Base-by-base conservation (phyloP, 1,139 yeast genomes). In the Waltiozyma solani region DNA sequence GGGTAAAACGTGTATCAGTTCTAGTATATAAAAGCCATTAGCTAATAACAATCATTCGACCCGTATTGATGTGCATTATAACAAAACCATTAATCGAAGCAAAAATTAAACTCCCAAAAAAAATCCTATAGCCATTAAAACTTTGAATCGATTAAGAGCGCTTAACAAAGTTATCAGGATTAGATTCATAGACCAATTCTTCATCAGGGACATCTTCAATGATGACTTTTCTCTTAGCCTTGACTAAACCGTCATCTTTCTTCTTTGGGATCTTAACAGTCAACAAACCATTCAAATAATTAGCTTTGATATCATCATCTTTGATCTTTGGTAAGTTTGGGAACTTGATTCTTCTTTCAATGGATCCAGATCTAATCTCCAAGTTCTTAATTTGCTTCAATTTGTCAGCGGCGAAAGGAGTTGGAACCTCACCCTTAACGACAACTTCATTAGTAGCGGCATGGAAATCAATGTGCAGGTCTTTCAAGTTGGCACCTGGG, bases 401-500 rank as follows among this genome's bases (percentile, higher is more conserved):
- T 17, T 49, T 54, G 5, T n/a, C 31, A 15, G 52, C 44, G 13
- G 60, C 58, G 40, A 59, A 59, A 47, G 58, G 64, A 44, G 69
- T 43, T 56, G 66, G 37, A 17, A 68, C 57, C 12, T 60, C 60
- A 31, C 78, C 78, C 42, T 66, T 67, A 26, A 73, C 55, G 18
- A 67, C 60, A 44, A 71, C 49, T 44, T 72, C 77, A 49, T 67
- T 69, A 7, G 70, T 61, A 3, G 72, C 59, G 31, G 78, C 75
- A 51, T 73, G 79, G 57, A 63, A 74, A 50, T 74, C 76, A 37
- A 75, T 66, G 35, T 66, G 68, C 45, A 75, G 66, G n/a, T 69
- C 63, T 36, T 63, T 63, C 24, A 72, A 66, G 25, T 63, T 58
- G 9, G 76, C 76, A 35, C 81, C 81, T 7, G 80, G 74, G 14